phyloP scores from a whole-genome alignment of 2,329 filamentous ascomycete genomes.

The Pseudocercospora cruenta region DNA sequence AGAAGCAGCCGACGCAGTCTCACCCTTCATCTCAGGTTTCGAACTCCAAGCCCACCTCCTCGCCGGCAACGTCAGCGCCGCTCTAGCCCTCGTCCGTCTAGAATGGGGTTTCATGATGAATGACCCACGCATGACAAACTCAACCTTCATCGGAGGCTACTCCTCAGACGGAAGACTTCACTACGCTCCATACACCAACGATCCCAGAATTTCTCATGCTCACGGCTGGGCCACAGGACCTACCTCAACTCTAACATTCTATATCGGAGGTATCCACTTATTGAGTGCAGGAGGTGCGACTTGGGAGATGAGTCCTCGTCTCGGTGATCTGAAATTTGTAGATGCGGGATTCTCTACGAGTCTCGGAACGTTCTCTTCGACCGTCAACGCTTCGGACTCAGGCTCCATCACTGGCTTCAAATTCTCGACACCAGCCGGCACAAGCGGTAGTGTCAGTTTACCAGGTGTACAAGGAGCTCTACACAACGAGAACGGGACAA shows the following conservation, averaged over 20 bases:
- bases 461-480: constrained; percentile 47
- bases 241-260: constrained; percentile 50
- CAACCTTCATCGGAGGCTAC: constrained; percentile 58
- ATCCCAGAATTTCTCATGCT: constrained; percentile 53
- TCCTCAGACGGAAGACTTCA: constrained; percentile 50
- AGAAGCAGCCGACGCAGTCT: constrained; percentile 53
- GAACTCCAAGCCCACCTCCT: constrained; percentile 52
- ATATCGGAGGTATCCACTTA: constrained; percentile 50
- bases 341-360: constrained; percentile 52
- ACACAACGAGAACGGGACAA: constrained; percentile 40
- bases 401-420: constrained; percentile 23
- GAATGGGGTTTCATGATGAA: constrained; percentile 61
- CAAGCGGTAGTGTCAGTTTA: constrained; percentile 37
- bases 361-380: constrained; percentile 48
- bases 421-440: constrained; percentile 39
- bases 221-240: constrained; percentile 58
- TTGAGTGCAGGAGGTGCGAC: constrained; percentile 44
- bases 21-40: constrained; percentile 53
- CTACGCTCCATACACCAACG: constrained; percentile 55
- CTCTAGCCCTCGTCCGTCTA: constrained; percentile 49
- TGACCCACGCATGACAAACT: constrained; percentile 57
- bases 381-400: constrained; percentile 35
- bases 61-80: constrained; percentile 45
- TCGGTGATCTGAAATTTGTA: constrained; percentile 48
- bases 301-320: constrained; percentile 51